Conservation (phyloP, 2,329 filamentous ascomycete species). For the Tolypocladium guangdongense region DNA sequence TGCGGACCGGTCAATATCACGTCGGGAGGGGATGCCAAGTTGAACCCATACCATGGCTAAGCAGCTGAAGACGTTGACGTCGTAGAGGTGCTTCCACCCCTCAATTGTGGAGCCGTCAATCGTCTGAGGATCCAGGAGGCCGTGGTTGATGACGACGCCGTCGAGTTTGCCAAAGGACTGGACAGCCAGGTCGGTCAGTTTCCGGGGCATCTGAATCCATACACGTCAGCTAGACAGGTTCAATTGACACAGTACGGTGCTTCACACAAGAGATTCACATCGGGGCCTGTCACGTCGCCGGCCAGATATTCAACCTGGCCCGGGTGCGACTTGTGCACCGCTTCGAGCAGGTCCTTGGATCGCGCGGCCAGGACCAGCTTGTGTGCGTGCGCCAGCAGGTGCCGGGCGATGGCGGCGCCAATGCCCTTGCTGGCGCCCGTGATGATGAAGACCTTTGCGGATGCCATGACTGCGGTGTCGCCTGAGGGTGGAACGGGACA, state of each 20-base stretch:
- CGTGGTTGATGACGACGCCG: constrained; percentile 81
- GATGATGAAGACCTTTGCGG: constrained; percentile 47
- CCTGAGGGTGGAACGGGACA: background rate
- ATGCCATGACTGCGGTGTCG: background rate
- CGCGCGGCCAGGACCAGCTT: constrained; percentile 50
- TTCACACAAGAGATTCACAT: constrained; percentile 25
- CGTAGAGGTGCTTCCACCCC: constrained; percentile 66
- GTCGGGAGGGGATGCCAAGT: constrained; percentile 1
- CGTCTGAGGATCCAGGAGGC: constrained; percentile 63
- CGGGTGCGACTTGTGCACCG: constrained; percentile 39
- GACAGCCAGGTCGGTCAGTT: constrained; percentile 54
- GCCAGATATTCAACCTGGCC: constrained; percentile 44
- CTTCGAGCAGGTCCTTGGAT: constrained; percentile 35
- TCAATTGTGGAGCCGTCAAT: constrained; percentile 57
- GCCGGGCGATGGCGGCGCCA: constrained; percentile 42
- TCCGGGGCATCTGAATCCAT: constrained; percentile 37
- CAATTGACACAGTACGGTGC: background rate
- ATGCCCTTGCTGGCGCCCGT: constrained; percentile 55
- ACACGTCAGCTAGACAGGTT: background rate
- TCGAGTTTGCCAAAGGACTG: constrained; percentile 64
- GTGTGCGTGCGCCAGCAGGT: constrained; percentile 41
- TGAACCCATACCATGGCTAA: constrained; percentile 55
- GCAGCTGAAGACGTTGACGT: constrained; percentile 79
- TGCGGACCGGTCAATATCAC: constrained; percentile 20
- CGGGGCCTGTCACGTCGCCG: constrained; percentile 43